These are phyloP conservation scores for Ogataea allantospora DNA, from an alignment of 805 yeast species.

Conservation along the genomic window DNA sequence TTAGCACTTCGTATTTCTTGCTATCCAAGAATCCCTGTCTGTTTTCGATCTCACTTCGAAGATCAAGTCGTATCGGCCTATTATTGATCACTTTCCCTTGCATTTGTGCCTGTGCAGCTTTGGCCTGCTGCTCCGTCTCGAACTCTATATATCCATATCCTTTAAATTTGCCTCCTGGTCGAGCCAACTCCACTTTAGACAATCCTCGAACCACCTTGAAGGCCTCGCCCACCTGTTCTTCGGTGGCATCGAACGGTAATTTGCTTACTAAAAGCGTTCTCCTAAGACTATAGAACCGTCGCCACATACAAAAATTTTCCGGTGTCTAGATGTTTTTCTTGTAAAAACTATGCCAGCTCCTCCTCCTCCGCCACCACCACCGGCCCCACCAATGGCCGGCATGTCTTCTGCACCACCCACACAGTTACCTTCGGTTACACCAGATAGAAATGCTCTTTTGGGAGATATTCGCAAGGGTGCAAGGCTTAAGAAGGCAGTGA, in stretches of 20 bases:
- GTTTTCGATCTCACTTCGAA: slow-evolving; percentile 17
- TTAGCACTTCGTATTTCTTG: slow-evolving; percentile 25
- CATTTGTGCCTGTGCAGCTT: slow-evolving; percentile 30
- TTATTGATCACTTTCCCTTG: slow-evolving; percentile 32
- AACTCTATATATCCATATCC: slow-evolving; percentile 30
- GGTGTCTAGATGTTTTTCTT: slow-evolving; percentile 10
- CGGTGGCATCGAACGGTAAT: slow-evolving; percentile 24
- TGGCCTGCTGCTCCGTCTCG: slow-evolving; percentile 20
- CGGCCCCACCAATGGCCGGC: slow-evolving; percentile 37
- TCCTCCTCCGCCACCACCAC: slow-evolving; percentile 48
- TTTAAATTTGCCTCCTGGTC: slow-evolving; percentile 19
- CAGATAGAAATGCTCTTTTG: slow-evolving; percentile 56
- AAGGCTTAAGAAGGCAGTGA: slow-evolving; percentile 55
- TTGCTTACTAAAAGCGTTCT: slow-evolving; percentile 23
- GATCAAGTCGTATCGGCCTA: slow-evolving; percentile 24
- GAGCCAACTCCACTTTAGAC: slow-evolving; percentile 14
- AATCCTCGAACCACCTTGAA: slow-evolving; percentile 29
- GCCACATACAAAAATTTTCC: slow-evolving; percentile 9
- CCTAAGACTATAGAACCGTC: slow-evolving; percentile 7
- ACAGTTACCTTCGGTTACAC: slow-evolving; percentile 28
- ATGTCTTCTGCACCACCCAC: slow-evolving; percentile 18
- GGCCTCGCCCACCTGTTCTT: slow-evolving; percentile 24
- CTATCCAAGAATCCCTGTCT: slow-evolving; percentile 3
- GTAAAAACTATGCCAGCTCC: slow-evolving; percentile 38
- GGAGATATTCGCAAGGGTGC: slow-evolving; percentile 81